These are phyloP conservation scores for Naganishia randhawae DNA, from an alignment of 768 basidiomycete species.

Conservation along the genomic window DNA sequence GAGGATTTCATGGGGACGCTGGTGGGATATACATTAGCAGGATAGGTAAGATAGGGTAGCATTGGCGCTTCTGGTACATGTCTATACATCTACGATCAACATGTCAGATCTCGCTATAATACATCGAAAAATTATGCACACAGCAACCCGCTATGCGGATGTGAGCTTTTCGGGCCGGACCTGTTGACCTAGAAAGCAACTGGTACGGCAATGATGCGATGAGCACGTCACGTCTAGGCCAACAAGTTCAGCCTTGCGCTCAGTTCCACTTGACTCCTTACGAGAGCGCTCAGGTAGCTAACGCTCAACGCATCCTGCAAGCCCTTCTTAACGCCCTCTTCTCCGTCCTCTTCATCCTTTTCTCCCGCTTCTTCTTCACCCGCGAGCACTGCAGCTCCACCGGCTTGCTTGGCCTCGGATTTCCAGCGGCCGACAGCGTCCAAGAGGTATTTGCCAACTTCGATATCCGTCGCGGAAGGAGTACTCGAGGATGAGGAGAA, in stretches of 20 bases:
- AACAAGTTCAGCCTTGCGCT: conserved; percentile 79
- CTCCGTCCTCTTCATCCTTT: conserved; percentile 60
- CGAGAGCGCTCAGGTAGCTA: conserved; percentile 86
- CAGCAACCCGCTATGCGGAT: not conserved
- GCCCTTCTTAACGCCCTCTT: conserved; percentile 52
- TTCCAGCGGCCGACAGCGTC: conserved; percentile 59
- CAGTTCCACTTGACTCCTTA: conserved; percentile 88
- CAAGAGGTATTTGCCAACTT: conserved; percentile 86
- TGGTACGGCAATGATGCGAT: too few relatives aligned
- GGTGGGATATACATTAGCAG: too few relatives aligned
- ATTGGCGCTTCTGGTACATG: not conserved
- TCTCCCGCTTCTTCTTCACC: conserved; percentile 57
- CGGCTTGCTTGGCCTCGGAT: conserved; percentile 27
- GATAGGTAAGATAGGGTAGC: too few relatives aligned
- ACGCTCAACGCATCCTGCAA: conserved; percentile 85
- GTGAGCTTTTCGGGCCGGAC: not conserved
- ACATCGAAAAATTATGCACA: not conserved
- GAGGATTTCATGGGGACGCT: not conserved
- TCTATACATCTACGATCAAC: conserved; percentile 17
- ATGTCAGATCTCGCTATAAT: conserved; percentile 14
- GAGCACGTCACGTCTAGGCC: conserved; percentile 12
- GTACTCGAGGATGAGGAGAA: conserved; percentile 68
- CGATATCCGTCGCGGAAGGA: conserved; percentile 64
- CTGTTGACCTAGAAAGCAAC: too few relatives aligned
- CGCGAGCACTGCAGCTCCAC: conserved; percentile 2